These are phyloP conservation scores for Chaetomium cochliodes DNA, from an alignment of 495 filamentous ascomycete species.

Conservation along the genomic window DNA sequence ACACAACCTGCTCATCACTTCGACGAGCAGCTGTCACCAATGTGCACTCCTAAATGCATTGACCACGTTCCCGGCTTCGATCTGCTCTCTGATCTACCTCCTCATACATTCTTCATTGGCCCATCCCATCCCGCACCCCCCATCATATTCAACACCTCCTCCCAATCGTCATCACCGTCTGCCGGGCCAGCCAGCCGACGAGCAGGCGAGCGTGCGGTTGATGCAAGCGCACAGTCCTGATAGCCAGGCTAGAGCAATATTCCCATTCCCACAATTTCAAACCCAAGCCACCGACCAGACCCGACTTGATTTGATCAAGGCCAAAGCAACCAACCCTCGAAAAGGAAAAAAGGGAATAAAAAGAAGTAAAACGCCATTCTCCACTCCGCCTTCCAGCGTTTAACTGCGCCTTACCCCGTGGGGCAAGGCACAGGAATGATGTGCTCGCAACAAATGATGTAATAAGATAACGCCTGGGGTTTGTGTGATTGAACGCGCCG, in stretches of 20 bases:
- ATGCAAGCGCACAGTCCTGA: background rate
- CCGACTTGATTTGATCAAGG: background rate
- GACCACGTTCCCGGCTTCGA: background rate
- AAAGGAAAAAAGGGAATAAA: slow-evolving; percentile 1
- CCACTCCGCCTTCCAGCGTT: background rate
- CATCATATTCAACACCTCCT: background rate
- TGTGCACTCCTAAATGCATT: slow-evolving; percentile 5
- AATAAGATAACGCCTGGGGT: background rate
- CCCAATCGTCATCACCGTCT: background rate
- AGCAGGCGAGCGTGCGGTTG: background rate
- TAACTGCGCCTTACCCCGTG: background rate
- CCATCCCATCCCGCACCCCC: background rate
- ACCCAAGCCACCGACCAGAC: background rate
- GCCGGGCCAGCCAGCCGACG: slow-evolving; percentile 5
- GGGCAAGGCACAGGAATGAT: background rate
- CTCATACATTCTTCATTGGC: background rate
- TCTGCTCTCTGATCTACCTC: background rate
- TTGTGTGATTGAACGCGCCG: background rate
- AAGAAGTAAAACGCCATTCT: slow-evolving; percentile 13
- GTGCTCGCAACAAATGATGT: background rate
- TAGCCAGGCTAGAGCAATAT: background rate
- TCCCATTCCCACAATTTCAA: background rate
- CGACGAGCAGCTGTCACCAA: background rate
- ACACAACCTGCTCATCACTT: background rate
- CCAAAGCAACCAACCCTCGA: background rate